Percentiles rank a stretch among this genome's conserved stretches.
These are phyloP conservation scores for Epichloe amarillans DNA, from an alignment of 2,329 filamentous ascomycete species.

Conservation along the genomic window DNA sequence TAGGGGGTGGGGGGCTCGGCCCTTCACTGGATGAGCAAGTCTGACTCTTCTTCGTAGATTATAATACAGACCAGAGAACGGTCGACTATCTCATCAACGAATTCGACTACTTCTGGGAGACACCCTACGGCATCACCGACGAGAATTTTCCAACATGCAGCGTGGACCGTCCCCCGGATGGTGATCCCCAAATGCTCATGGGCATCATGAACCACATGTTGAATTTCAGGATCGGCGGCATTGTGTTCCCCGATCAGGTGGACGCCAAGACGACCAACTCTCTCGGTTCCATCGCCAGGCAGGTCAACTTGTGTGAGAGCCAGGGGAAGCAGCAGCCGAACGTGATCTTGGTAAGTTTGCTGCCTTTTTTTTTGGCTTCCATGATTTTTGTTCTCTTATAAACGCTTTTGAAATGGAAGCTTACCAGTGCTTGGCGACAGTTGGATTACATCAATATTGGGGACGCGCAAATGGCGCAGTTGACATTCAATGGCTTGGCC, in stretches of 20 bases:
- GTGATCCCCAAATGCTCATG: conserved; percentile 26
- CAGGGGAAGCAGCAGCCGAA: conserved; percentile 15
- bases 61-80: conserved; percentile 30
- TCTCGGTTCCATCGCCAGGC: conserved; percentile 15
- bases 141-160: conserved; percentile 49
- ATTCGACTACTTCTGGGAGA: conserved; percentile 60
- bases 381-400: background rate
- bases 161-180: conserved; percentile 44
- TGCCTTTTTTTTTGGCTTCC: background rate
- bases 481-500: conserved; percentile 24
- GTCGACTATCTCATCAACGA: conserved; percentile 52
- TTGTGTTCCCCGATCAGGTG: conserved; percentile 22
- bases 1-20: too few species aligned
- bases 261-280: conserved; percentile 23
- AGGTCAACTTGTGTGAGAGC: conserved; percentile 16
- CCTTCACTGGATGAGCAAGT: background rate
- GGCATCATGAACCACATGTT: conserved; percentile 29
- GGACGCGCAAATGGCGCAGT: conserved; percentile 24
- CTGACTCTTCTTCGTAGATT: conserved; percentile 36
- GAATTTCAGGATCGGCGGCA: conserved; percentile 16
- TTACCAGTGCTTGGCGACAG: conserved; percentile 14
- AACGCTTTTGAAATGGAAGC: conserved; percentile 5
- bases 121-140: conserved; percentile 50
- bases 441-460: conserved; percentile 30
- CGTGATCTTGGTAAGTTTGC: conserved; percentile 19